Conservation (phyloP, 306 rosid species). For the Quercus glauca region DNA sequence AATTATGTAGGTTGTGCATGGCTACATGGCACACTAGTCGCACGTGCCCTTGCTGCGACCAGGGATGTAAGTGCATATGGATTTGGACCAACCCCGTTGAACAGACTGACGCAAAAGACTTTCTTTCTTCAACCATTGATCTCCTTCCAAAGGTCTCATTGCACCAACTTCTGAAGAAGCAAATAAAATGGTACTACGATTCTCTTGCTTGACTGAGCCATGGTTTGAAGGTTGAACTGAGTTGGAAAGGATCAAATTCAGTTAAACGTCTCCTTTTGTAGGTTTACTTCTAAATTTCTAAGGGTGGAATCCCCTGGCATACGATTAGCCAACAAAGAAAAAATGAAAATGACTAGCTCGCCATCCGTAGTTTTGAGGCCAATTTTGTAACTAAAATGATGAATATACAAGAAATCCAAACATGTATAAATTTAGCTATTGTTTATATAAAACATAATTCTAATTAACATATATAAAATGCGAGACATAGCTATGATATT, state of each 20-base stretch:
- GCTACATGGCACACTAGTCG: conserved; percentile 1
- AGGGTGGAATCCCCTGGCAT: too few species aligned
- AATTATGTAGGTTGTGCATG: background rate
- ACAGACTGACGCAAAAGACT: conserved; percentile 8
- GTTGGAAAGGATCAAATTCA: conserved; percentile 1
- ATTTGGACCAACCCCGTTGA: conserved; percentile 21
- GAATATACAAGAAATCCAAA: too few species aligned
- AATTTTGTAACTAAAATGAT: too few species aligned
- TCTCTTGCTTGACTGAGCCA: conserved; percentile 15
- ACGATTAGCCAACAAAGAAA: too few species aligned
- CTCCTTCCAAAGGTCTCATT: conserved; percentile 30
- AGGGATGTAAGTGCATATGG: conserved; percentile 30
- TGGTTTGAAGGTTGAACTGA: conserved; percentile 29
- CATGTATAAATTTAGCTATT: too few species aligned
- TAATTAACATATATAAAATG: too few species aligned
- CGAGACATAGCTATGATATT: too few species aligned
- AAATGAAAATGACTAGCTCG: too few species aligned
- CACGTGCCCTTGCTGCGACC: conserved; percentile 6
- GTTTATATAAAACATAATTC: too few species aligned
- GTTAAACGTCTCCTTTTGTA: background rate
- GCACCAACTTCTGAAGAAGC: conserved; percentile 25
- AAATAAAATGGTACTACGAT: conserved; percentile 1
- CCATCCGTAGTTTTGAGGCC: too few species aligned
- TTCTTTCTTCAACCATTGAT: conserved; percentile 17
- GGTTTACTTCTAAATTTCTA: too few species aligned